phyloP scores from a whole-genome alignment of 2,329 filamentous ascomycete genomes.

The Cytospora piceae region DNA sequence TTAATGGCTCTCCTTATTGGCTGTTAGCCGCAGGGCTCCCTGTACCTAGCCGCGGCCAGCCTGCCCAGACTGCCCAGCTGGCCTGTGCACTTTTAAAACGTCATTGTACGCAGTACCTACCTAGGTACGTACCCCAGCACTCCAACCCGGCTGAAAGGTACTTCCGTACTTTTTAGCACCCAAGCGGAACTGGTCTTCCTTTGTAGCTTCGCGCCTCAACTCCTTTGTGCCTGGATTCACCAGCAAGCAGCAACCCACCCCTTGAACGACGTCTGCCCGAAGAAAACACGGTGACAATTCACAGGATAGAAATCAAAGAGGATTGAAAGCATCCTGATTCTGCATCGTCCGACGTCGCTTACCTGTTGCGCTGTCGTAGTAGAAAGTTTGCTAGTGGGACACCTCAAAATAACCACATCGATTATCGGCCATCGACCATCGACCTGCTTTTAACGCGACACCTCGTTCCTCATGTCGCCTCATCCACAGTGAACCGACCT shows the following conservation, averaged over 20 bases:
- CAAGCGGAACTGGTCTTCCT: not conserved
- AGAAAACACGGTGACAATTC: not conserved
- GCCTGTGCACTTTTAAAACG: not conserved
- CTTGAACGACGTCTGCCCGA: not conserved
- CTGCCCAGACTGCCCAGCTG: not conserved
- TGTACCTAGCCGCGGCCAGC: not conserved
- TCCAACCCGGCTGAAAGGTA: not conserved
- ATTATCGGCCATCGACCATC: not conserved
- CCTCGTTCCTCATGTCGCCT: conserved; percentile 13
- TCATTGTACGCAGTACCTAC: not conserved
- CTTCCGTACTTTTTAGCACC: not conserved
- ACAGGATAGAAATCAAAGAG: not conserved
- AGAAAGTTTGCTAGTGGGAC: not conserved
- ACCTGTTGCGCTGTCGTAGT: not conserved
- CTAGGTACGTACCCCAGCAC: not conserved
- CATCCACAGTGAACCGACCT: not conserved
- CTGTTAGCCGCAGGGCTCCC: not conserved
- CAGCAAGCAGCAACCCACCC: not conserved
- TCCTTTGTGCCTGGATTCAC: not conserved
- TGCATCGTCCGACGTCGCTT: not conserved
- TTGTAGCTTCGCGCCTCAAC: not conserved
- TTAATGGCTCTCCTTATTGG: not conserved
- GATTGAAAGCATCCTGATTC: not conserved
- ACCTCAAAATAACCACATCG: not conserved
- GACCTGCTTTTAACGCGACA: conserved; percentile 1